phyloP scores from a whole-genome alignment of 106 monocot genomes.

The Allium sativum region DNA sequence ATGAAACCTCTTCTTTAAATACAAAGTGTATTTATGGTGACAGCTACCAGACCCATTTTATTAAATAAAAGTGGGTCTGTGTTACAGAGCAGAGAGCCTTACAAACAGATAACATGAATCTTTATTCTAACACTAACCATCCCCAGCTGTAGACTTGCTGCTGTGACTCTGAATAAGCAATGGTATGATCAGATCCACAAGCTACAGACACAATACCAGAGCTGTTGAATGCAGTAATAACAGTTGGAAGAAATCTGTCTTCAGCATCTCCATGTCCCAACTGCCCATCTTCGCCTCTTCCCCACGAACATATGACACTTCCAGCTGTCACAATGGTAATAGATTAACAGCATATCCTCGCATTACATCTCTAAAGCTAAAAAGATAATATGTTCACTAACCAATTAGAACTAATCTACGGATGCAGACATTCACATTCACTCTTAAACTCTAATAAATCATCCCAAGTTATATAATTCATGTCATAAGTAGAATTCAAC shows the following conservation, averaged over 20 bases:
- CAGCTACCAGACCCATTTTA: too few species aligned
- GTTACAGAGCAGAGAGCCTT: too few species aligned
- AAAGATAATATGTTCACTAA: too few species aligned
- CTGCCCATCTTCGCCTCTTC: constrained; percentile 89
- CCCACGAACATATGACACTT: constrained; percentile 76
- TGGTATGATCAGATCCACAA: constrained; percentile 91
- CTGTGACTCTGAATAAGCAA: constrained; percentile 64
- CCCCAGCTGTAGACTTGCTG: constrained; percentile 84
- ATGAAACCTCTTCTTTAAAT: too few species aligned
- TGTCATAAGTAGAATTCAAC: too few species aligned
- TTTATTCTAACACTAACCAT: constrained; percentile 26
- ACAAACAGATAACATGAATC: not conserved
- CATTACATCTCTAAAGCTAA: too few species aligned
- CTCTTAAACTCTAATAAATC: too few species aligned
- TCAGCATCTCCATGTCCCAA: constrained; percentile 89
- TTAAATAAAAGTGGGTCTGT: too few species aligned
- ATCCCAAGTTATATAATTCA: too few species aligned
- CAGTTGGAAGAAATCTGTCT: constrained; percentile 60
- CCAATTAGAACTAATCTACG: too few species aligned
- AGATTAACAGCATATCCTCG: not conserved
- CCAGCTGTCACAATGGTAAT: constrained; percentile 26
- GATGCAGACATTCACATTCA: too few species aligned
- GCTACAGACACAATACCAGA: constrained; percentile 51
- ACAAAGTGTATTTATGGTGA: too few species aligned
- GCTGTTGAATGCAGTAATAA: constrained; percentile 36